phyloP scores from a whole-genome alignment of 805 yeast genomes.

The Cyberlindnera maritima region DNA sequence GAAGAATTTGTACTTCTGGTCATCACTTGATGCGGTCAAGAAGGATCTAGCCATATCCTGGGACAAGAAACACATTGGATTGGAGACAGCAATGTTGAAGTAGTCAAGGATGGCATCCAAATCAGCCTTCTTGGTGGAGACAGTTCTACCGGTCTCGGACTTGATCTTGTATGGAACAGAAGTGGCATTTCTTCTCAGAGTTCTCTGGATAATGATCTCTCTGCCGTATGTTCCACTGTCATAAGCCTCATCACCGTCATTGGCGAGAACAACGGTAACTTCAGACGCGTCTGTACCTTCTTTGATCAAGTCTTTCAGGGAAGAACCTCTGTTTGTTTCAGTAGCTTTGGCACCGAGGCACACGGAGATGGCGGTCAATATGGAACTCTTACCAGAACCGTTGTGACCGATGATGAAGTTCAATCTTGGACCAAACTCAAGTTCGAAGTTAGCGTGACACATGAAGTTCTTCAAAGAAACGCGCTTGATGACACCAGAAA shows the following conservation, averaged over 20 bases:
- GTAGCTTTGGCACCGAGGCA: slow-evolving; percentile 88
- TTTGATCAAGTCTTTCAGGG: slow-evolving; percentile 66
- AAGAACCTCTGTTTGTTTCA: slow-evolving; percentile 80
- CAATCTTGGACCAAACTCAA: slow-evolving; percentile 73
- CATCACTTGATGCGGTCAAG: slow-evolving; percentile 70
- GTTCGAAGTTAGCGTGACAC: slow-evolving; percentile 83
- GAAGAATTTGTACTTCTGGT: slow-evolving; percentile 69
- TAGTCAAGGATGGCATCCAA: slow-evolving; percentile 66
- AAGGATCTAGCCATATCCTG: slow-evolving; percentile 95
- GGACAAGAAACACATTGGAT: slow-evolving; percentile 88
- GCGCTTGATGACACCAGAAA: slow-evolving; percentile 64
- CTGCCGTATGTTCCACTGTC: slow-evolving; percentile 65
- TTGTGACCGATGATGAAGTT: slow-evolving; percentile 88
- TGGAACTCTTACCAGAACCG: slow-evolving; percentile 90
- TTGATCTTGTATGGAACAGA: slow-evolving; percentile 52
- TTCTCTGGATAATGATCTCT: slow-evolving; percentile 67
- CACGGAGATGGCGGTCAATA: slow-evolving; percentile 81
- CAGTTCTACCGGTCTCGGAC: slow-evolving; percentile 46
- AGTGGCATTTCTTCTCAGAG: slow-evolving; percentile 49
- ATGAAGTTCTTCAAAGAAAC: slow-evolving; percentile 72
- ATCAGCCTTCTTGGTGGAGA: slow-evolving; percentile 61
- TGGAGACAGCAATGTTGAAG: slow-evolving; percentile 77
- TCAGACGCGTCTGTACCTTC: slow-evolving; percentile 73
- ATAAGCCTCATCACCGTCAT: slow-evolving; percentile 65
- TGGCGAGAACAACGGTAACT: slow-evolving; percentile 61